phyloP scores from a whole-genome alignment of 1,284 basidiomycete genomes.

The Ustilago sp. region DNA sequence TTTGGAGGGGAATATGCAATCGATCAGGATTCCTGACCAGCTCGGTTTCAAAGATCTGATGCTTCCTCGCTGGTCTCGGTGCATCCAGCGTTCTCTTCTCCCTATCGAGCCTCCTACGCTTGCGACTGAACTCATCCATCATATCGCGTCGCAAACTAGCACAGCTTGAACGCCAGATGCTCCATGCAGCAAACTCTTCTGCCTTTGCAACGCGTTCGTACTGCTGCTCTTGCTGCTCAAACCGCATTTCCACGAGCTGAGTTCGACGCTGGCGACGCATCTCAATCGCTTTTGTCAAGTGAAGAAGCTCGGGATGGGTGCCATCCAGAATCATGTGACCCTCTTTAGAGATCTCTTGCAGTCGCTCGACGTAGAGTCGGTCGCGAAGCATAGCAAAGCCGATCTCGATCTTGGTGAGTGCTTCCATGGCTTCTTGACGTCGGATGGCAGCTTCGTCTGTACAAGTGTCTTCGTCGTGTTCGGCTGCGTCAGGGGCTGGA shows the following conservation, averaged over 20 bases:
- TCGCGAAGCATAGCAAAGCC: conserved; percentile 74
- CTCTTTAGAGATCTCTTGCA: conserved; percentile 74
- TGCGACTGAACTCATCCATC: conserved; percentile 84
- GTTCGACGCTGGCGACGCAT: conserved; percentile 67
- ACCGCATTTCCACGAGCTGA: conserved; percentile 66
- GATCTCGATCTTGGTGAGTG: conserved; percentile 74
- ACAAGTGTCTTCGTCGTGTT: conserved; percentile 53
- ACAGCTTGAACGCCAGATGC: conserved; percentile 73
- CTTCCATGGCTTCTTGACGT: conserved; percentile 72
- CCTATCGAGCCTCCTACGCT: conserved; percentile 81
- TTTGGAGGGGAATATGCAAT: conserved; percentile 30
- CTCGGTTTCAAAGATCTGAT: conserved; percentile 68
- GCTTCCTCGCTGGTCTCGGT: conserved; percentile 74
- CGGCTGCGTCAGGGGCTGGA: conserved; percentile 43
- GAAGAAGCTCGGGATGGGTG: conserved; percentile 83
- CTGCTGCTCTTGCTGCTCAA: conserved; percentile 77
- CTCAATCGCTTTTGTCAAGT: conserved; percentile 75
- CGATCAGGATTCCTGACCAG: conserved; percentile 62
- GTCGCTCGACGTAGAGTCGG: conserved; percentile 73
- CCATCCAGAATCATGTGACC: conserved; percentile 73
- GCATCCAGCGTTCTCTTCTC: conserved; percentile 80
- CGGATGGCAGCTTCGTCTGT: conserved; percentile 67
- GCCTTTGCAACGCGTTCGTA: conserved; percentile 78
- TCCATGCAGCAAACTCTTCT: conserved; percentile 75
- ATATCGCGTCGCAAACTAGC: conserved; percentile 78